Evolutionary conservation across 2,329 filamentous ascomycete genomes (phyloP).

Genomic region (Daldinia sp.): DNA sequence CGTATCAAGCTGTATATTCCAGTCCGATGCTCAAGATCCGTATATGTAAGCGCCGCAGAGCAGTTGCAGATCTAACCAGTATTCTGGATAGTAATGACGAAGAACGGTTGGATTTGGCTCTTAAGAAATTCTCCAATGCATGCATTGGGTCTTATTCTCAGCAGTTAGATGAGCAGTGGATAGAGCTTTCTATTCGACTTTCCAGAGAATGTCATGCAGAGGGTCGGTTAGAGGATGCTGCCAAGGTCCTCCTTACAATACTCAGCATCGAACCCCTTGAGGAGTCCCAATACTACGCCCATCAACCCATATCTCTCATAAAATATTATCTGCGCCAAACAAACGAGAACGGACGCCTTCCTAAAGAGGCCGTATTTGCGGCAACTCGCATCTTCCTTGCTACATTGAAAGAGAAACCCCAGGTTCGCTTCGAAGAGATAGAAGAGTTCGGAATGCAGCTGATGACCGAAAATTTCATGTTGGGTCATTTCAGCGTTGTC

Average conservation of each 20-base stretch:
- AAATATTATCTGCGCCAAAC: slow-evolving; percentile 44
- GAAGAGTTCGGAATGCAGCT: slow-evolving; percentile 47
- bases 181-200: slow-evolving; percentile 49
- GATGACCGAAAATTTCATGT: slow-evolving; percentile 48
- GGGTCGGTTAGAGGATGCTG: slow-evolving; percentile 51
- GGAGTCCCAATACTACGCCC: slow-evolving; percentile 53
- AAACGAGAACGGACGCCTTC: slow-evolving; percentile 18
- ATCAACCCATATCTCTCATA: slow-evolving; percentile 54
- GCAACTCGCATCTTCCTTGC: slow-evolving; percentile 53
- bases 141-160: slow-evolving; percentile 22
- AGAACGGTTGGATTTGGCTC: slow-evolving; percentile 41
- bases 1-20: not conserved
- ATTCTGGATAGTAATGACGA: slow-evolving; percentile 36
- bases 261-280: slow-evolving; percentile 48
- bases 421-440: slow-evolving; percentile 24
- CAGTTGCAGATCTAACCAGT: not conserved
- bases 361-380: slow-evolving; percentile 32
- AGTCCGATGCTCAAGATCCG: not conserved
- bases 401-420: slow-evolving; percentile 45
- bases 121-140: slow-evolving; percentile 40
- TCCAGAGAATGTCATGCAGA: slow-evolving; percentile 52
- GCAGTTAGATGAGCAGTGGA: slow-evolving; percentile 41
- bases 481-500: slow-evolving; percentile 38
- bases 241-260: slow-evolving; percentile 49
- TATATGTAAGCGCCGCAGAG: not conserved